Base-by-base conservation (phyloP, 2,329 filamentous ascomycete genomes). In the Podosphaera leucotricha region DNA sequence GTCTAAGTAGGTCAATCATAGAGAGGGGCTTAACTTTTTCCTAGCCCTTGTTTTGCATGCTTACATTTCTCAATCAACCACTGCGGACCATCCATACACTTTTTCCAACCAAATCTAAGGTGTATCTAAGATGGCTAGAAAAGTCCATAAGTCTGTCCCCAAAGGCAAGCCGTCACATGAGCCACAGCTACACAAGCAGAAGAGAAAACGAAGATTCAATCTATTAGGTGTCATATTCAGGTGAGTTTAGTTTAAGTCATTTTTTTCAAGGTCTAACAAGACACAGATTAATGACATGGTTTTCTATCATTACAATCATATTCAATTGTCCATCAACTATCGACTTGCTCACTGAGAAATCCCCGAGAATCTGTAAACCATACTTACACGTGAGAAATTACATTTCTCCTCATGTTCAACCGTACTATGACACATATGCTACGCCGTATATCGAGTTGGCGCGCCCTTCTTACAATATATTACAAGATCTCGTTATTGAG, bases 401-500 rank as follows among this genome's bases (percentile, higher is more conserved):
- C 46, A 64, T 86, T 47, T 63, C 73, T 21, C 90, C 90, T 2
- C 78, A 87, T 59, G 56, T 92, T 26, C 68, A 77, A 53, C 87
- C 86, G 2, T 92, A 92, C 62, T 95, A 94, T 61, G 66, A 87
- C 52, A 61, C 72, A 46, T 92, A 94, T 56, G 78, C 82, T 20
- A 80, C 78, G 5, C 82, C 84, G 2, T 90, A 94, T 57, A 73
- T 93, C 48, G 71, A 86, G 33, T 64, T 73, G 42, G 77, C 72
- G 30, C 74, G 72, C 47, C 87, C 87, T 0, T 93, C 95, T 61
- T 79, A 79, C 56, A 56, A 72, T 16, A 64, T 64, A 0, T 60
- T 74, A 41, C 67, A 79, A 50, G 70, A 75, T 51, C 63, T 67
- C 38, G 65, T 92, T 41, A 72, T 90, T 55, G 64, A 68, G 2